A percentile compares a stretch with the other conserved stretches of the same genome.
phyloP scores from a whole-genome alignment of 495 filamentous ascomycete genomes.

The Umbilicaria muhlenbergii region DNA sequence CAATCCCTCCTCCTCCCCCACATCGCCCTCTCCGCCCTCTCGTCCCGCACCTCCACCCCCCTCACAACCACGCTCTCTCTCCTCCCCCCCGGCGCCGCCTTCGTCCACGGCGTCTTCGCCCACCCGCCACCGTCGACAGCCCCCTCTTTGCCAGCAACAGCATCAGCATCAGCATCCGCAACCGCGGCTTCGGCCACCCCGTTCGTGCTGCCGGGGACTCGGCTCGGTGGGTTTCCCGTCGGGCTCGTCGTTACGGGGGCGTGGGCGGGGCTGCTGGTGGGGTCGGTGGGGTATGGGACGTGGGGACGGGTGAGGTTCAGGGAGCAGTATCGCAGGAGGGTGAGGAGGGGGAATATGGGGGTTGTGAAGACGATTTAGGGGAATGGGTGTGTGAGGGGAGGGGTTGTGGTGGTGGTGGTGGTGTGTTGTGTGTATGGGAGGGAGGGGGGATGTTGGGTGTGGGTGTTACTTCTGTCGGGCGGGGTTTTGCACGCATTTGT shows the following conservation, averaged over 20 bases:
- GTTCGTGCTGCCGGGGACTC: conserved; percentile 51
- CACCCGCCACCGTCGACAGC: conserved; percentile 18
- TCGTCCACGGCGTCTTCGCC: conserved; percentile 53
- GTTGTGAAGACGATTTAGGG: neutral
- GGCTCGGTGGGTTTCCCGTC: conserved; percentile 50
- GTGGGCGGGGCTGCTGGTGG: conserved; percentile 40
- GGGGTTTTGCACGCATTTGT: too few relatives aligned
- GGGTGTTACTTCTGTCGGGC: too few relatives aligned
- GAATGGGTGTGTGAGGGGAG: conserved; percentile 1
- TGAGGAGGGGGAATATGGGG: conserved; percentile 14
- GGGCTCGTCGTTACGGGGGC: conserved; percentile 48
- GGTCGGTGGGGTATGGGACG: conserved; percentile 44
- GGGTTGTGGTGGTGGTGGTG: conserved; percentile 4
- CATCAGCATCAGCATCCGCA: conserved; percentile 18
- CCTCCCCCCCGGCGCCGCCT: conserved; percentile 43
- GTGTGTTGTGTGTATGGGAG: neutral
- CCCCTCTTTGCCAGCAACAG: too few relatives aligned
- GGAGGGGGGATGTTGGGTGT: too few relatives aligned
- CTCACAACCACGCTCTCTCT: conserved; percentile 46
- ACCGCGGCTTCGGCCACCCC: conserved; percentile 16
- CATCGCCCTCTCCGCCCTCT: conserved; percentile 40
- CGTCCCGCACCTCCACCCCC: conserved; percentile 21
- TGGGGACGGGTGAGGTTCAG: conserved; percentile 46
- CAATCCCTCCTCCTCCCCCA: conserved; percentile 45
- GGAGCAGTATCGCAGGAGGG: conserved; percentile 40